Conservation (phyloP, 352 stramenopile genomes). For the Globisporangium iwayamae region DNA sequence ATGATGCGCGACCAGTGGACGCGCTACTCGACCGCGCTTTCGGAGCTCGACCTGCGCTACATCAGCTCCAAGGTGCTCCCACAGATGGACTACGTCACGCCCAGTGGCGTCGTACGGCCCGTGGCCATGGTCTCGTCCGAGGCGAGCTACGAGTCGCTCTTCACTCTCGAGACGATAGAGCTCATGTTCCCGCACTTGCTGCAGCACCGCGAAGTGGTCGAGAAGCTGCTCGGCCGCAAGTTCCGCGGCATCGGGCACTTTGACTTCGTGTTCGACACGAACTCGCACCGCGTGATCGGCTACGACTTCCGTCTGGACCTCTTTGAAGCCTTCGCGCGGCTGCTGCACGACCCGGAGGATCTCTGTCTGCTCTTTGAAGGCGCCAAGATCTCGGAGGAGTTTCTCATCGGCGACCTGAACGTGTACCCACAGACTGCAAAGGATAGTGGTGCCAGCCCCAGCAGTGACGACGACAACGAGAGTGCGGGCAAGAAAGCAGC, state of each 20-base stretch:
- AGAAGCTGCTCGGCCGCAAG: conserved; percentile 27
- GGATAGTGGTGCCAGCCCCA: neutral
- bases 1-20: conserved; percentile 50
- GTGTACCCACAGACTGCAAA: conserved; percentile 18
- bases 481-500: neutral
- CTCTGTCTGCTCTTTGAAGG: conserved; percentile 37
- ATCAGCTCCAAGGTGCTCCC: conserved; percentile 28
- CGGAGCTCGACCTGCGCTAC: conserved; percentile 34
- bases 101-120: conserved; percentile 9
- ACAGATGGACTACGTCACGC: conserved; percentile 16
- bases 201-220: conserved; percentile 20
- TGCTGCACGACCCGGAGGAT: conserved; percentile 37
- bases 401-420: conserved; percentile 41
- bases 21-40: conserved; percentile 40
- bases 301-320: conserved; percentile 50
- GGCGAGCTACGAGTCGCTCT: conserved; percentile 35
- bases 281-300: conserved; percentile 31
- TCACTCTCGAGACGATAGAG: conserved; percentile 42
- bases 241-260: conserved; percentile 32
- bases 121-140: conserved; percentile 34
- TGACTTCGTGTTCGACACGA: conserved; percentile 43
- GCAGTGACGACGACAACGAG: neutral
- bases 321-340: conserved; percentile 27
- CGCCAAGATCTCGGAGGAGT: conserved; percentile 48
- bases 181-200: conserved; percentile 51